A percentile compares a stretch with the other conserved stretches of the same genome.
phyloP scores from a whole-genome alignment of 805 yeast species.

The Komagataella mondaviorum region DNA sequence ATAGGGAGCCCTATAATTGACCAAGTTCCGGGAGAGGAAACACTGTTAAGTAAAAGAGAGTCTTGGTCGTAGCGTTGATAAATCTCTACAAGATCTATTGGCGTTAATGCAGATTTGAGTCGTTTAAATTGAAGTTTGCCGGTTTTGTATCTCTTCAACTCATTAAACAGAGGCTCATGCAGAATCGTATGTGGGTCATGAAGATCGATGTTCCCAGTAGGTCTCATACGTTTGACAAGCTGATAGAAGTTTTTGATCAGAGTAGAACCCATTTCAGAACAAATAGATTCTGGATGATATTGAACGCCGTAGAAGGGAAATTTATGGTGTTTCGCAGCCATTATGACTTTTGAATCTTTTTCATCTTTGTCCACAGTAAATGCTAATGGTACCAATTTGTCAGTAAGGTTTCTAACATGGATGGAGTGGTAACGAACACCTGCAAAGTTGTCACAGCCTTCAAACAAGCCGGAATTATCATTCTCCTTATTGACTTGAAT shows the following conservation, averaged over 20 bases:
- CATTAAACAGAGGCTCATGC: conserved; percentile 10
- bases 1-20: conserved; percentile 70
- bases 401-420: conserved; percentile 23
- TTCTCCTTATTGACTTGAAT: conserved; percentile 18
- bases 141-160: conserved; percentile 2
- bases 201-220: neutral
- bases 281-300: conserved; percentile 93
- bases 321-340: conserved; percentile 60
- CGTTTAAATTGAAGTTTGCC: neutral
- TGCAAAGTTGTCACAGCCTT: conserved; percentile 31
- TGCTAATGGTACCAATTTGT: conserved; percentile 44
- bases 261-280: conserved; percentile 53
- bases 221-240: conserved; percentile 18
- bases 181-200: conserved; percentile 12
- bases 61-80: conserved; percentile 20
- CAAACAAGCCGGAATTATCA: conserved; percentile 22
- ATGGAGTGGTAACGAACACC: conserved; percentile 88
- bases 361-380: conserved; percentile 26
- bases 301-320: conserved; percentile 87
- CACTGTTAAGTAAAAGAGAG: conserved; percentile 59
- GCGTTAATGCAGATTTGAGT: conserved; percentile 11
- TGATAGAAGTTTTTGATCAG: conserved; percentile 53
- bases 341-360: conserved; percentile 29
- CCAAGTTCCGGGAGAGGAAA: conserved; percentile 79
- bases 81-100: conserved; percentile 41